Conservation (phyloP, 2,329 filamentous ascomycete genomes). For the Aspergillus quadrilineatus region DNA sequence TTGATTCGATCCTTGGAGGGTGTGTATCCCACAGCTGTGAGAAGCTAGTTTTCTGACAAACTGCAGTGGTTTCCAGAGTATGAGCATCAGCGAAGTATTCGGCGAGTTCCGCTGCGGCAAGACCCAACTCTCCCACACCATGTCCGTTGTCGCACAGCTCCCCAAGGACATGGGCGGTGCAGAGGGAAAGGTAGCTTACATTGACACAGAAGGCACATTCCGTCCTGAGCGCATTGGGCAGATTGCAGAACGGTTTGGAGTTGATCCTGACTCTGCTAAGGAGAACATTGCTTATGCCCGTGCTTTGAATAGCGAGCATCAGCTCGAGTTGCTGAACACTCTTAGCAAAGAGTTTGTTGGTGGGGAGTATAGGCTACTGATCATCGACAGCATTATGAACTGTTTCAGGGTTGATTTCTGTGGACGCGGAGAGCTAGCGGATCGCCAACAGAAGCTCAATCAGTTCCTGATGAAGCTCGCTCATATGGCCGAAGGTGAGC, state of each 20-base stretch:
- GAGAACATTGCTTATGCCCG: conserved; percentile 68
- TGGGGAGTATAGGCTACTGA: conserved; percentile 64
- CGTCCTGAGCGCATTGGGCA: conserved; percentile 66
- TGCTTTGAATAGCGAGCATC: conserved; percentile 65
- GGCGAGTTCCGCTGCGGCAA: conserved; percentile 60
- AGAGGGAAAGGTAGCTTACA: conserved; percentile 68
- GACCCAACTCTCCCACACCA: conserved; percentile 68
- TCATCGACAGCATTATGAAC: conserved; percentile 70
- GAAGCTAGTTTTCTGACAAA: neutral
- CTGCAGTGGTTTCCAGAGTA: conserved; percentile 65
- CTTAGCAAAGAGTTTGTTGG: conserved; percentile 61
- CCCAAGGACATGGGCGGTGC: conserved; percentile 61
- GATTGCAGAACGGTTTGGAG: conserved; percentile 65
- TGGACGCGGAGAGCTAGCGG: conserved; percentile 66
- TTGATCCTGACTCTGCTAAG: conserved; percentile 58
- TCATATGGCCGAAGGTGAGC: conserved; percentile 62
- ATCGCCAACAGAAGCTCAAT: conserved; percentile 67
- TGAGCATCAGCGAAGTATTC: conserved; percentile 62
- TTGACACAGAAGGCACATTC: conserved; percentile 67
- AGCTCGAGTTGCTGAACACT: conserved; percentile 62
- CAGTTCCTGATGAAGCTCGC: conserved; percentile 63
- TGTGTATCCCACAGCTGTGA: conserved; percentile 26
- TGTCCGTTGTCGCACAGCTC: conserved; percentile 63
- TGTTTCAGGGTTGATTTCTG: conserved; percentile 67
- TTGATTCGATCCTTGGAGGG: conserved; percentile 65